A percentile compares a stretch with the other conserved stretches of the same genome.
phyloP scores from a whole-genome alignment of 768 basidiomycete species.

The Pisolithus microcarpus region DNA sequence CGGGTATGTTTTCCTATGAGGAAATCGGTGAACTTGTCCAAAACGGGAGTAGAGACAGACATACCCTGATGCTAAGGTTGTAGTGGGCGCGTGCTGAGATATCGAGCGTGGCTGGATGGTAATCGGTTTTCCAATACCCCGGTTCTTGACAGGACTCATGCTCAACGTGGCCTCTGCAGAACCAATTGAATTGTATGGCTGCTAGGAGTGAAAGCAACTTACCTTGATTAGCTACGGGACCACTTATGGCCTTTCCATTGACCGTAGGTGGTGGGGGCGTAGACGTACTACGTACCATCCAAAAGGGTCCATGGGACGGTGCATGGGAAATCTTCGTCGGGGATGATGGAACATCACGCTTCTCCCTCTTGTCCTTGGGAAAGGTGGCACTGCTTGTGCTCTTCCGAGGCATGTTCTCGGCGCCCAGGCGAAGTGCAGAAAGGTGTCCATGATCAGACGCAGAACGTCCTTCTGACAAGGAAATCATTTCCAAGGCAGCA shows the following conservation, averaged over 20 bases:
- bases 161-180: constrained; percentile 54
- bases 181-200: background rate
- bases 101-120: constrained; percentile 39
- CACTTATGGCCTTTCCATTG: constrained; percentile 60
- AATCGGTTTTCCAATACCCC: constrained; percentile 56
- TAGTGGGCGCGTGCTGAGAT: constrained; percentile 23
- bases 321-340: constrained; percentile 38
- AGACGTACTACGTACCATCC: constrained; percentile 30
- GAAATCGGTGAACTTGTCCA: constrained; percentile 4
- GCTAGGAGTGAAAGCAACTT: constrained; percentile 14
- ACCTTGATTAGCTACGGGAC: constrained; percentile 67
- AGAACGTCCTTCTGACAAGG: constrained; percentile 24
- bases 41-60: constrained; percentile 15
- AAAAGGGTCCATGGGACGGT: constrained; percentile 26
- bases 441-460: constrained; percentile 23
- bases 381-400: constrained; percentile 24
- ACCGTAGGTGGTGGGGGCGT: constrained; percentile 34
- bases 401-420: constrained; percentile 25
- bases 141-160: constrained; percentile 71
- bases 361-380: constrained; percentile 21
- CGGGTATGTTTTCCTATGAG: constrained; percentile 54
- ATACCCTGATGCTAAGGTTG: constrained; percentile 61
- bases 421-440: constrained; percentile 11
- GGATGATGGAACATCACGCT: constrained; percentile 33
- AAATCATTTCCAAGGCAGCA: constrained; percentile 63